Evolutionary conservation across 306 rosid species (phyloP).

Genomic region (Neltuma alba): DNA sequence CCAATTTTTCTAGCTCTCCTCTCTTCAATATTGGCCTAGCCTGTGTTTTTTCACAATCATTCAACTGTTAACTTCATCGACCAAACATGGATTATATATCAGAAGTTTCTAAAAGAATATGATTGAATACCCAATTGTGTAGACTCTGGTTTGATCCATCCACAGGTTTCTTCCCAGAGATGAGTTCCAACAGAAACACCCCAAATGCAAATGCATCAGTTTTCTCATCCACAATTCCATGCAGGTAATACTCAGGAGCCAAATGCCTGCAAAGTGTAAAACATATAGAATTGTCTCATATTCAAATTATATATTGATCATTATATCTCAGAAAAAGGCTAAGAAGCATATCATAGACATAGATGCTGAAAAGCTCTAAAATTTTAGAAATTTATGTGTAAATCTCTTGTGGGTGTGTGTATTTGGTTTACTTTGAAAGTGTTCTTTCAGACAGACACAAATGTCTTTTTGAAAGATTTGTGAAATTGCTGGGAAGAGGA

Average conservation of each 20-base stretch:
- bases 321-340: background rate
- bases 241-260: constrained; percentile 94
- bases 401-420: background rate
- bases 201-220: constrained; percentile 99
- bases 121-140: constrained; percentile 78
- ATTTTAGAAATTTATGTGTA: too few species aligned
- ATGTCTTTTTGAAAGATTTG: background rate
- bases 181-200: constrained; percentile 77
- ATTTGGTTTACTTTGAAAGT: too few species aligned
- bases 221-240: constrained; percentile 98
- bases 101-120: constrained; percentile 28
- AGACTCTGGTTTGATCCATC: constrained; percentile 90
- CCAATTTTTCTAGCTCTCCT: constrained; percentile 64
- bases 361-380: too few species aligned
- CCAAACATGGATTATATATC: background rate
- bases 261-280: constrained; percentile 63
- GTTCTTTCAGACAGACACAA: too few species aligned
- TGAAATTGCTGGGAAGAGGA: background rate
- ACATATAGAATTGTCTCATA: background rate
- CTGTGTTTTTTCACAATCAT: constrained; percentile 30
- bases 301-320: background rate
- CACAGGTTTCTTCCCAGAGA: constrained; percentile 91
- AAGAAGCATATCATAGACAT: background rate
- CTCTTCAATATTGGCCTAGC: constrained; percentile 85
- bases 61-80: background rate